Conservation (phyloP, 2,329 filamentous ascomycete genomes). For the Colletotrichum noveboracense region DNA sequence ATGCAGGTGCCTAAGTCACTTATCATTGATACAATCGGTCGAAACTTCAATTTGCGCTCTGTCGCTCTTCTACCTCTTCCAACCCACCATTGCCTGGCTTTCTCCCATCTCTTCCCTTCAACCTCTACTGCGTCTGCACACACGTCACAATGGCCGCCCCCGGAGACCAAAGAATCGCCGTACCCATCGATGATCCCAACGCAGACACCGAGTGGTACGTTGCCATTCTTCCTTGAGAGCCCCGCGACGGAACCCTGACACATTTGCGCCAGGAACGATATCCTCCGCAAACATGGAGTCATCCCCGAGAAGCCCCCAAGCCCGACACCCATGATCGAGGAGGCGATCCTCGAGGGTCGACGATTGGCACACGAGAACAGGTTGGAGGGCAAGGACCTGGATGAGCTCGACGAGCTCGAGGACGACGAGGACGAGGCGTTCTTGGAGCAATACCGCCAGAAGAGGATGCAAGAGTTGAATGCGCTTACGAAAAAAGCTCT, state of each 20-base stretch:
- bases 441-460: conserved; percentile 84
- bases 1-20: not conserved
- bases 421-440: conserved; percentile 96
- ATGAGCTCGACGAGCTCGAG: conserved; percentile 92
- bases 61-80: not conserved
- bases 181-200: conserved; percentile 93
- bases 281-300: conserved; percentile 92
- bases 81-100: not conserved
- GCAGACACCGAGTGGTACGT: conserved; percentile 95
- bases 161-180: conserved; percentile 69
- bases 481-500: conserved; percentile 76
- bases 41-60: not conserved
- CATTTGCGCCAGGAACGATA: conserved; percentile 79
- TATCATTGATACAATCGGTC: not conserved
- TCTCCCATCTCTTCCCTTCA: not conserved
- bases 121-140: not conserved
- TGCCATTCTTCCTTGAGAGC: conserved; percentile 28
- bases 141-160: conserved; percentile 61
- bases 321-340: conserved; percentile 94
- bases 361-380: conserved; percentile 89
- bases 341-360: conserved; percentile 85
- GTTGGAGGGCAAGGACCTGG: conserved; percentile 90
- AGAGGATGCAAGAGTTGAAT: conserved; percentile 83
- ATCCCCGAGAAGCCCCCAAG: conserved; percentile 98
- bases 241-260: conserved; percentile 14